phyloP scores from a whole-genome alignment of 2,329 filamentous ascomycete species.

The Colletotrichum melonis region DNA sequence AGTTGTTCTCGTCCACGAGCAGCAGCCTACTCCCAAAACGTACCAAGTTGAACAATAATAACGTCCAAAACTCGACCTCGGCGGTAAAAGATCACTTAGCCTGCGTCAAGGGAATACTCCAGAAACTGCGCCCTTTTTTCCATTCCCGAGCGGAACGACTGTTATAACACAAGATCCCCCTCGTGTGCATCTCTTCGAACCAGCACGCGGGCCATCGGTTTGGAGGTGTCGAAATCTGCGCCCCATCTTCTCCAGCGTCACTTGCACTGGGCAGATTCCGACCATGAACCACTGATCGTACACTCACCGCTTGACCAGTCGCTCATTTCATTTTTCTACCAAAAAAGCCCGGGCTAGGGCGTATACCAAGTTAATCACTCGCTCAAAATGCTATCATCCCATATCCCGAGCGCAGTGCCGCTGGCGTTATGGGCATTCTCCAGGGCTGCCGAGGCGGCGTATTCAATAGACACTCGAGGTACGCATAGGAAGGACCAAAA shows the following conservation, averaged over 20 bases:
- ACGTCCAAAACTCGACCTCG: background rate
- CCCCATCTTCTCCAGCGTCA: background rate
- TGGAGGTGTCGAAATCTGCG: background rate
- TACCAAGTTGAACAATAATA: background rate
- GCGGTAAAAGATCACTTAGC: constrained; percentile 5
- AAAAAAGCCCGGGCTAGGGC: background rate
- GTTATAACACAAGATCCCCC: background rate
- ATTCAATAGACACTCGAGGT: constrained; percentile 32
- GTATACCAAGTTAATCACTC: background rate
- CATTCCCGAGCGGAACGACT: background rate
- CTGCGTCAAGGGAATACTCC: background rate
- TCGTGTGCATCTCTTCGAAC: background rate
- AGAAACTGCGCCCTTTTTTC: background rate
- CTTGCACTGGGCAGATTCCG: background rate
- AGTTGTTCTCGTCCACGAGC: background rate
- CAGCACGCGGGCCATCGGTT: background rate
- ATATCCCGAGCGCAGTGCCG: constrained; percentile 7
- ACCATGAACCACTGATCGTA: background rate
- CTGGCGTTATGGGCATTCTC: constrained; percentile 18
- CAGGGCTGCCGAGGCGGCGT: constrained; percentile 8
- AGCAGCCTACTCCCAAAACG: background rate
- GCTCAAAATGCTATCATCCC: constrained; percentile 10
- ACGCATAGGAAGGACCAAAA: background rate
- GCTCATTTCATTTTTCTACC: background rate
- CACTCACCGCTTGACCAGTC: background rate